Conservation (phyloP, 495 filamentous ascomycete genomes). For the Aspergillus kassunensis region DNA sequence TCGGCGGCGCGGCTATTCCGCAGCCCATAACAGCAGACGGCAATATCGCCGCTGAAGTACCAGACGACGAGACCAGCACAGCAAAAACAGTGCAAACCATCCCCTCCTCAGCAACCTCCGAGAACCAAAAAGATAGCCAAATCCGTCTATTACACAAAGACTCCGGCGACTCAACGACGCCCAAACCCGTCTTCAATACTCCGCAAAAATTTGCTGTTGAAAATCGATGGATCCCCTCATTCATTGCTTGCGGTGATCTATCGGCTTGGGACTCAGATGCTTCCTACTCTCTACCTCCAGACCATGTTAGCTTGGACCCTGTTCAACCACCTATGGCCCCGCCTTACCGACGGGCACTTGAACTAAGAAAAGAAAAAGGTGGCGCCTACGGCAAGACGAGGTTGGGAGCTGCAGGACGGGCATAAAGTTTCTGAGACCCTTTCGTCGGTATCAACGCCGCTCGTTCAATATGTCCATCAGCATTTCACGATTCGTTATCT, state of each 20-base stretch:
- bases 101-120: not conserved
- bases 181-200: slow-evolving; percentile 24
- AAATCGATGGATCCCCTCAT: slow-evolving; percentile 81
- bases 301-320: slow-evolving; percentile 77
- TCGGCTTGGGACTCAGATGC: slow-evolving; percentile 93
- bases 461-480: too few relatives aligned
- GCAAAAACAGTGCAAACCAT: slow-evolving; percentile 17
- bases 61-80: slow-evolving; percentile 41
- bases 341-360: slow-evolving; percentile 86
- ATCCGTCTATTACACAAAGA: slow-evolving; percentile 28
- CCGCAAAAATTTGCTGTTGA: slow-evolving; percentile 33
- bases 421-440: slow-evolving; percentile 21
- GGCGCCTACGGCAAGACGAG: slow-evolving; percentile 82
- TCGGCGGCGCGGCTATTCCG: slow-evolving; percentile 37
- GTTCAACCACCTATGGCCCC: slow-evolving; percentile 96
- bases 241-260: slow-evolving; percentile 95
- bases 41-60: slow-evolving; percentile 59
- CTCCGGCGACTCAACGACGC: slow-evolving; percentile 16
- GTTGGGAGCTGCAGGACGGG: slow-evolving; percentile 25
- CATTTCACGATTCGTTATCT: not conserved
- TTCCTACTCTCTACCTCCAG: slow-evolving; percentile 76
- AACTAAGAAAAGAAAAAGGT: slow-evolving; percentile 71
- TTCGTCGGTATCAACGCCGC: too few relatives aligned
- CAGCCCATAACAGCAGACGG: slow-evolving; percentile 48
- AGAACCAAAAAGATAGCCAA: not conserved